phyloP scores from a whole-genome alignment of 2,329 filamentous ascomycete species.

The Dothideomycetes sp. region DNA sequence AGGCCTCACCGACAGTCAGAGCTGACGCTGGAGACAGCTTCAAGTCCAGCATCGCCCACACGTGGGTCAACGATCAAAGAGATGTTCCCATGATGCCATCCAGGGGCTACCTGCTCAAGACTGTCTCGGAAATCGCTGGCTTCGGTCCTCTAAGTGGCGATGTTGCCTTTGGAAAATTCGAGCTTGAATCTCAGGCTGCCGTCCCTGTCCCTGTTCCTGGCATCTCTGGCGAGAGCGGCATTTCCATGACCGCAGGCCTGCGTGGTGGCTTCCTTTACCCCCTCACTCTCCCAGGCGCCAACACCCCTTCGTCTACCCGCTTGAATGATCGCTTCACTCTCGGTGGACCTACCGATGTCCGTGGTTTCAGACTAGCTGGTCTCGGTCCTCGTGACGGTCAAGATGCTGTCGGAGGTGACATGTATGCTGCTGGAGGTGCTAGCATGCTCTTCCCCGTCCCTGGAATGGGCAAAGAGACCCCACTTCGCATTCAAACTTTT shows the following conservation, averaged over 20 bases:
- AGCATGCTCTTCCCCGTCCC: slow-evolving; percentile 81
- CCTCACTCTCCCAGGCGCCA: slow-evolving; percentile 50
- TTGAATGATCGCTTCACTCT: slow-evolving; percentile 94
- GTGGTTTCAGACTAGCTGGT: slow-evolving; percentile 82
- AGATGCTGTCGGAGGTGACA: slow-evolving; percentile 82
- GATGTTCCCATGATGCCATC: slow-evolving; percentile 79
- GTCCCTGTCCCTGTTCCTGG: slow-evolving; percentile 63
- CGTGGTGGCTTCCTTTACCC: slow-evolving; percentile 77
- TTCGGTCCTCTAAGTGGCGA: slow-evolving; percentile 76
- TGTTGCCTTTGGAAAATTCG: slow-evolving; percentile 88
- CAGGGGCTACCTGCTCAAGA: slow-evolving; percentile 68
- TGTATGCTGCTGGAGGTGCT: slow-evolving; percentile 81
- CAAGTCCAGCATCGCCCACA: slow-evolving; percentile 78
- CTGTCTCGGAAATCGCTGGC: slow-evolving; percentile 74
- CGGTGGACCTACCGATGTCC: slow-evolving; percentile 86
- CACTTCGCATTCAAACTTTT: slow-evolving; percentile 79
- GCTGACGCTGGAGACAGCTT: slow-evolving; percentile 81
- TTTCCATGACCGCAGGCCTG: slow-evolving; percentile 74
- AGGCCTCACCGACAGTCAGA: slow-evolving; percentile 71
- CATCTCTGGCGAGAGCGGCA: slow-evolving; percentile 56
- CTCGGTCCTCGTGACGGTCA: slow-evolving; percentile 77
- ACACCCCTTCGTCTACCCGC: slow-evolving; percentile 55
- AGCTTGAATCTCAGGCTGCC: slow-evolving; percentile 69
- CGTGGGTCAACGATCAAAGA: slow-evolving; percentile 67
- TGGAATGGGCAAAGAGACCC: slow-evolving; percentile 67